phyloP scores from a whole-genome alignment of 2,329 filamentous ascomycete genomes.

The Ophiostoma piceae region DNA sequence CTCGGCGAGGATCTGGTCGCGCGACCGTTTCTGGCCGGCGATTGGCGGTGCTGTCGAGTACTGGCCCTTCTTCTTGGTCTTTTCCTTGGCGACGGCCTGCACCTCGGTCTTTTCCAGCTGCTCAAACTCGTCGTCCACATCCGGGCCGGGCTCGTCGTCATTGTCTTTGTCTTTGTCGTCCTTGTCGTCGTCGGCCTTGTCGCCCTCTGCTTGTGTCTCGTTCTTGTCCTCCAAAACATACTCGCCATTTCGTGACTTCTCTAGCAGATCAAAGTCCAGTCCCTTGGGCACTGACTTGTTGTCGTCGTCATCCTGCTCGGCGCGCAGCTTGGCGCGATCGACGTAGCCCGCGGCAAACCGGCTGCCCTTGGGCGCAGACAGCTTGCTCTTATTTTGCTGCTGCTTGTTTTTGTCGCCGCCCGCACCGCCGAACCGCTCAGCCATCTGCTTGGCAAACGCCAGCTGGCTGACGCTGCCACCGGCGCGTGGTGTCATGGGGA shows the following conservation, averaged over 20 bases:
- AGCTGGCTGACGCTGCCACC: constrained; percentile 50
- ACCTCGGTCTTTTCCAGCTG: constrained; percentile 52
- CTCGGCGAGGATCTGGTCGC: constrained; percentile 63
- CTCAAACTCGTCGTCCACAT: constrained; percentile 64
- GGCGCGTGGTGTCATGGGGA: constrained; percentile 90
- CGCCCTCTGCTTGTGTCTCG: constrained; percentile 43
- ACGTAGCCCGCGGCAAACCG: constrained; percentile 75
- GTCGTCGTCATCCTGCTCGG: constrained; percentile 43
- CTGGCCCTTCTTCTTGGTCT: constrained; percentile 55
- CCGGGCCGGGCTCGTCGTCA: constrained; percentile 32
- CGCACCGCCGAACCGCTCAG: constrained; percentile 60
- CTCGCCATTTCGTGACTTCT: constrained; percentile 64
- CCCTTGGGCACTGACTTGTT: constrained; percentile 67
- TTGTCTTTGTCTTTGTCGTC: constrained; percentile 23
- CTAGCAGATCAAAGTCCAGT: constrained; percentile 75
- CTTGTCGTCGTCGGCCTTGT: constrained; percentile 29
- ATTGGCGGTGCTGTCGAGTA: constrained; percentile 49
- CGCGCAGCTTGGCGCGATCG: constrained; percentile 62
- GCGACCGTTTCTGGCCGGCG: constrained; percentile 56
- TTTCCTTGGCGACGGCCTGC: constrained; percentile 48
- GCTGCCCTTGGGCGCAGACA: constrained; percentile 75
- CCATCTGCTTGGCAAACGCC: constrained; percentile 79
- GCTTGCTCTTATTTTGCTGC: constrained; percentile 67
- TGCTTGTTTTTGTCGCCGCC: constrained; percentile 33
- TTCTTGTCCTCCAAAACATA: constrained; percentile 48